phyloP scores from a whole-genome alignment of 495 filamentous ascomycete genomes.

The Cercophora newfieldiana region DNA sequence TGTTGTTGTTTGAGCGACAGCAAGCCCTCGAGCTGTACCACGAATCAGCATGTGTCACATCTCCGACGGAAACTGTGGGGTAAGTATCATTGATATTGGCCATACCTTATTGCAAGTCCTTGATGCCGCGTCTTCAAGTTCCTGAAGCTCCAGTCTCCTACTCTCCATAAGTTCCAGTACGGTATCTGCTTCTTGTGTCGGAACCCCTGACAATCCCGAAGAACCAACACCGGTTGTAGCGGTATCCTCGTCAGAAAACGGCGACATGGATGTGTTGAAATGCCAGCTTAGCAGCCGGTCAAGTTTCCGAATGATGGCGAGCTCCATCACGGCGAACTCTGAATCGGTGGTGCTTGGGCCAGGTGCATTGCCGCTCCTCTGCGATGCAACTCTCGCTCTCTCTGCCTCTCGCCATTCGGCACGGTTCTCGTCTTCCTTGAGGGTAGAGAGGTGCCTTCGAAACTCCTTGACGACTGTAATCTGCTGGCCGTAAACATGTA shows the following conservation, averaged over 20 bases:
- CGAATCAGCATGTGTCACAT: background rate
- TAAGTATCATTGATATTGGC: background rate
- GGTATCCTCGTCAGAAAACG: background rate
- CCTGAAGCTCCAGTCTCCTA: background rate
- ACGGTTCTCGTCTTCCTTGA: slow-evolving; percentile 1
- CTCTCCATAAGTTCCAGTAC: background rate
- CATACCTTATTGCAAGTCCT: slow-evolving; percentile 1
- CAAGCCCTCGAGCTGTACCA: slow-evolving; percentile 1
- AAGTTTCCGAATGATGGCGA: background rate
- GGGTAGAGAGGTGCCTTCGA: background rate
- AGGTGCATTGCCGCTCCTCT: background rate
- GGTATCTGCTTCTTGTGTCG: background rate
- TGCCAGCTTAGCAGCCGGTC: slow-evolving; percentile 4
- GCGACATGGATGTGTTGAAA: slow-evolving; percentile 4
- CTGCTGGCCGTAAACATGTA: background rate
- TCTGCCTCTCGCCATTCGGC: background rate
- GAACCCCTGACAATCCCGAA: background rate
- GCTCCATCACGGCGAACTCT: background rate
- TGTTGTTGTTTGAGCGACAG: slow-evolving; percentile 4
- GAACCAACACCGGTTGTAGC: background rate
- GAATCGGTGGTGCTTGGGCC: background rate
- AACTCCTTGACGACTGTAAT: slow-evolving; percentile 8
- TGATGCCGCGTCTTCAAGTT: background rate
- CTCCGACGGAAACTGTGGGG: no score
- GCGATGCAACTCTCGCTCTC: background rate